phyloP scores from a whole-genome alignment of 148 eudicot genomes.

The Arctostaphylos glauca region DNA sequence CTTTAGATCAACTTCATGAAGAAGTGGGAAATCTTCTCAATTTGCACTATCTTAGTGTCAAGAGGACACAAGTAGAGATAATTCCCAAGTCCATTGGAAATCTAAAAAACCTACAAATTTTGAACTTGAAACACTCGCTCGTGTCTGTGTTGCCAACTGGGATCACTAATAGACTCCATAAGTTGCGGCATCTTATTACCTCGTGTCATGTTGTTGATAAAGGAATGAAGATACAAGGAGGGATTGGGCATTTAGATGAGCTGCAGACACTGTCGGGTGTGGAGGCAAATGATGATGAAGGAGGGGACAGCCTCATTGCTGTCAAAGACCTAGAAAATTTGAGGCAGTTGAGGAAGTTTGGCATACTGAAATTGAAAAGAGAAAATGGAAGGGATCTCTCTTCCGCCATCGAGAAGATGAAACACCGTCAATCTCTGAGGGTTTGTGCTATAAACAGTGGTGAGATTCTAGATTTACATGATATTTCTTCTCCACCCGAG shows the following conservation, averaged over 20 bases:
- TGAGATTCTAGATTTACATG: too few species aligned
- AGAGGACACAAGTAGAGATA: neutral
- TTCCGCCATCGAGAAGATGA: too few species aligned
- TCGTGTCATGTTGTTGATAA: too few species aligned
- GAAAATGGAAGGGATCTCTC: neutral
- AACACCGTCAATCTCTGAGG: too few species aligned
- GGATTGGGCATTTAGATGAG: too few species aligned
- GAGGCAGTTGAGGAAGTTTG: neutral
- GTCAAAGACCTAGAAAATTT: neutral
- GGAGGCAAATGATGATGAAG: too few species aligned
- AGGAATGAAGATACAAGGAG: too few species aligned
- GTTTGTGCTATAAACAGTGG: too few species aligned
- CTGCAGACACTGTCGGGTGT: too few species aligned
- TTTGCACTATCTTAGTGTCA: conserved; percentile 7
- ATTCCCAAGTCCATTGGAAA: conserved; percentile 14
- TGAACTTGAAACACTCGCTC: neutral
- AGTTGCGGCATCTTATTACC: conserved; percentile 8
- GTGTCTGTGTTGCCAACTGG: neutral
- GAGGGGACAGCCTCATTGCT: too few species aligned
- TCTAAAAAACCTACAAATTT: neutral
- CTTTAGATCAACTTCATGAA: neutral
- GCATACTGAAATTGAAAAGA: neutral
- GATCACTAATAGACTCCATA: neutral
- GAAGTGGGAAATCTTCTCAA: neutral
- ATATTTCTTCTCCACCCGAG: too few species aligned